Percentiles rank a stretch among this genome's conserved stretches.
Conservation (phyloP, 768 basidiomycete species). For the Nidularia sp. region DNA sequence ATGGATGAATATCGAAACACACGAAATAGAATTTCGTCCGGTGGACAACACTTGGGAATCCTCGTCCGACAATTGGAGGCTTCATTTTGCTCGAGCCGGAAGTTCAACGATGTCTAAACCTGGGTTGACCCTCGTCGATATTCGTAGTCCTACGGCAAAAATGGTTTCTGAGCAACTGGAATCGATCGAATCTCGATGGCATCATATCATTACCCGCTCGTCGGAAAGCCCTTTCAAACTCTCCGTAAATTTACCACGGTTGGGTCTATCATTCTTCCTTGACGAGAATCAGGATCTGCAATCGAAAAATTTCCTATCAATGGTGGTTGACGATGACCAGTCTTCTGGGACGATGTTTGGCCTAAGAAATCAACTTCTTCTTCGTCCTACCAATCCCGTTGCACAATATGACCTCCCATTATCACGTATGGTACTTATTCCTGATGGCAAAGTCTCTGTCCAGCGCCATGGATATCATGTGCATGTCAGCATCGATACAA, state of each 20-base stretch:
- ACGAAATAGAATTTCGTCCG: constrained; percentile 27
- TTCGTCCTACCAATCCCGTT: constrained; percentile 14
- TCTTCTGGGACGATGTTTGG: constrained; percentile 42
- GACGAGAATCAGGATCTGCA: constrained; percentile 23
- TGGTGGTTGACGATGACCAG: constrained; percentile 37
- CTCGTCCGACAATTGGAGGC: constrained; percentile 20
- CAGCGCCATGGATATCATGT: constrained; percentile 11
- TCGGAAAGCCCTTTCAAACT: constrained; percentile 8
- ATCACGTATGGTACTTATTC: constrained; percentile 32
- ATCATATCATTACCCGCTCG: constrained; percentile 9
- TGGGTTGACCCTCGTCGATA: constrained; percentile 12
- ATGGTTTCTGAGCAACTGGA: constrained; percentile 14
- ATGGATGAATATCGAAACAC: constrained; percentile 23
- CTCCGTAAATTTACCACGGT: constrained; percentile 31
- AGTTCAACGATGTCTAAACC: constrained; percentile 8
- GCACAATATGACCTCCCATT: constrained; percentile 9
- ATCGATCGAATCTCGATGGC: constrained; percentile 11
- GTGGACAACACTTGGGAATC: constrained; percentile 19
- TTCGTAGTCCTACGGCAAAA: constrained; percentile 5
- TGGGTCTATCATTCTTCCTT: constrained; percentile 34
- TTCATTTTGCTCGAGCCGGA: constrained; percentile 12
- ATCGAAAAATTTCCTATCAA: constrained; percentile 34
- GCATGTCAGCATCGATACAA: constrained; percentile 14
- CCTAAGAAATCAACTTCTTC: constrained; percentile 33
- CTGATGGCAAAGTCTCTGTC: constrained; percentile 25